Evolutionary conservation across 495 filamentous ascomycete species (phyloP), one percentile per base, ranked within the genome.

Genomic region (Podospora sp.): DNA sequence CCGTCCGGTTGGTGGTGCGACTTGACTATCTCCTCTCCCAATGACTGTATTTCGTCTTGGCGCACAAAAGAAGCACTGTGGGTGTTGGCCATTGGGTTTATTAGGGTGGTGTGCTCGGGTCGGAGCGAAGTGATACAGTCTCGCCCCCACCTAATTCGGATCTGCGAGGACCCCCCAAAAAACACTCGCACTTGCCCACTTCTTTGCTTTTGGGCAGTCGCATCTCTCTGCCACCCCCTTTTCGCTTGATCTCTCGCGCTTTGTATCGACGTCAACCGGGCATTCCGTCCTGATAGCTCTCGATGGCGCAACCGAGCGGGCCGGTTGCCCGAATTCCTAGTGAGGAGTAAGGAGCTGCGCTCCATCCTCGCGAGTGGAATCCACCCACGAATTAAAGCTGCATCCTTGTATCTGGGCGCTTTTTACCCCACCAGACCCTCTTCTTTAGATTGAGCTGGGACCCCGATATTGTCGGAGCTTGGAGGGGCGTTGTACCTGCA

Each of bases 1-100:
- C n/a, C 7, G 25, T 27, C n/a, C 58, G 55, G 55, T 27, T 60
- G 59, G 9, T 36, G 35, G 59, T 62, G 35, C 59, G 59, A 62
- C 59, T 49, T 29, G 59, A 62, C 36, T 50, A 62, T 62, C 59
- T 62, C 8, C 26, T 60, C 58, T 40, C 33, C 58, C 58, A 60
- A 60, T 40, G 58, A 60, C 5, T 60, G 2, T 12, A 18, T 20
- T 35, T 26, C 26, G 18, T 1, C 12, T 25, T 18, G 53, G 25
- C 53, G n/a, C 1, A 33, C 33, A 61, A 7, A 46, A 24, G 22
- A 55, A n/a, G 7, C 8, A 20, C 9, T 9, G 20, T 6, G 18
- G 49, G 16, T 52, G 8, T 18, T 46, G 9, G 40, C 12, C 12
- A 46, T 46, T 46, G 40, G 40, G 40, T n/a, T n/a, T 55, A 52